These are phyloP conservation scores for Penicillium polonicum DNA, from an alignment of 2,329 filamentous ascomycete genomes.

Conservation along the genomic window DNA sequence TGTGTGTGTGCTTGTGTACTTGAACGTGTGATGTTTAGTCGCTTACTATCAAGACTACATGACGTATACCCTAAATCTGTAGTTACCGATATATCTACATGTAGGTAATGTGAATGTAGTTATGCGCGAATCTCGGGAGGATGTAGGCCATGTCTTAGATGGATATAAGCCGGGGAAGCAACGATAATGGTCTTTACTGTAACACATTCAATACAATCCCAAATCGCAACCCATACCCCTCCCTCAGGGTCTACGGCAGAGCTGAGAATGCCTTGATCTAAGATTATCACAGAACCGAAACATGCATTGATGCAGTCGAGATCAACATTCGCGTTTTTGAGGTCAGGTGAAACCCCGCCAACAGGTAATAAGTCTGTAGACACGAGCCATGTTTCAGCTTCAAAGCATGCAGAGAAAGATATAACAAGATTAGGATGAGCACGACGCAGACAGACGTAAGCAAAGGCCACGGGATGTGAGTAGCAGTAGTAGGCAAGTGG, in stretches of 20 bases:
- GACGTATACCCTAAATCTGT: background rate
- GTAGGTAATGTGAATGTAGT: background rate
- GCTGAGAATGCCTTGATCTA: background rate
- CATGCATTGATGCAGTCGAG: conserved; percentile 2
- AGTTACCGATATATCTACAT: background rate
- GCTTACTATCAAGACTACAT: background rate
- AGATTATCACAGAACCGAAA: background rate
- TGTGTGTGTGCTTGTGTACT: background rate
- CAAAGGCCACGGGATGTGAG: background rate
- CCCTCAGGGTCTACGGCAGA: background rate
- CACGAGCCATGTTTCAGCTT: background rate
- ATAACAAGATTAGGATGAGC: background rate
- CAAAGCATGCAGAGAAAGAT: background rate
- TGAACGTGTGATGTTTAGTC: background rate
- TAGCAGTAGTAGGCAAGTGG: too few species aligned
- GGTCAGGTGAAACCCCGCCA: background rate
- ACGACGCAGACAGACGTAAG: background rate
- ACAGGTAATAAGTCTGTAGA: background rate
- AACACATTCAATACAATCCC: background rate
- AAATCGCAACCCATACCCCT: background rate
- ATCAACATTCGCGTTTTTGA: background rate
- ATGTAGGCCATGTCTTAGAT: background rate
- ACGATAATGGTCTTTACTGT: background rate
- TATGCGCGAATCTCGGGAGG: background rate
- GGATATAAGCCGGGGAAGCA: background rate